Percentiles rank a stretch among this genome's conserved stretches.
Conservation (phyloP, 2,329 filamentous ascomycete genomes). For the Aspergillus pseudoterreus region DNA sequence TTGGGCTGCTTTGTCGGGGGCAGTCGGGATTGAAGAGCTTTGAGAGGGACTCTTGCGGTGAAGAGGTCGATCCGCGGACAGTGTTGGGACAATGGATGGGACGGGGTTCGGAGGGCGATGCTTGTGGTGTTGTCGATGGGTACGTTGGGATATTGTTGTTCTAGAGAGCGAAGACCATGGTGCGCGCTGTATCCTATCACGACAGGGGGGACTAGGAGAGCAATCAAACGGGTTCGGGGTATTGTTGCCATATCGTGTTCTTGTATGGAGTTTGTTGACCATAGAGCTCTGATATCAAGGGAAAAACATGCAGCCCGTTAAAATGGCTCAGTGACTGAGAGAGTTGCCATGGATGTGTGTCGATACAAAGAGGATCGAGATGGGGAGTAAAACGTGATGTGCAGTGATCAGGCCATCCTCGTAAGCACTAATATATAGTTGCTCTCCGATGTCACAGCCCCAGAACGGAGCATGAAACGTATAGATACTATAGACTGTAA, state of each 20-base stretch:
- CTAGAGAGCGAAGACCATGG: constrained; percentile 18
- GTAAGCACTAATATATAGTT: too few species aligned
- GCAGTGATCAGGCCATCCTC: too few species aligned
- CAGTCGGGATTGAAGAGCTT: constrained; percentile 9
- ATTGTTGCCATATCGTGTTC: not conserved
- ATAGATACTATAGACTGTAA: too few species aligned
- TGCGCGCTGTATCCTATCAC: constrained; percentile 19
- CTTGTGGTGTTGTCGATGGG: constrained; percentile 16
- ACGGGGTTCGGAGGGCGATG: constrained; percentile 14
- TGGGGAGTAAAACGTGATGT: too few species aligned
- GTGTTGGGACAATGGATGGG: constrained; percentile 13
- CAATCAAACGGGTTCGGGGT: not conserved
- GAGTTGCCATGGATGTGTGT: too few species aligned
- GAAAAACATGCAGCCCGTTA: too few species aligned
- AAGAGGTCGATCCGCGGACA: constrained; percentile 25
- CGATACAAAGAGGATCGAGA: too few species aligned
- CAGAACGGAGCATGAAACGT: too few species aligned
- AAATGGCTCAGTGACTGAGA: too few species aligned
- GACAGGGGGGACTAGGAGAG: constrained; percentile 3
- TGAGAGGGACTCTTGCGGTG: constrained; percentile 17
- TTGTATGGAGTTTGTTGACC: too few species aligned
- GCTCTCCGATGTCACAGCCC: too few species aligned
- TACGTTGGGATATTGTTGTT: constrained; percentile 23
- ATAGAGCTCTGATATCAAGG: too few species aligned
- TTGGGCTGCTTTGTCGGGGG: not conserved